A percentile compares a stretch with the other conserved stretches of the same genome.
These are phyloP conservation scores for Pythium periplocum DNA, from an alignment of 352 stramenopile species.

Conservation along the genomic window DNA sequence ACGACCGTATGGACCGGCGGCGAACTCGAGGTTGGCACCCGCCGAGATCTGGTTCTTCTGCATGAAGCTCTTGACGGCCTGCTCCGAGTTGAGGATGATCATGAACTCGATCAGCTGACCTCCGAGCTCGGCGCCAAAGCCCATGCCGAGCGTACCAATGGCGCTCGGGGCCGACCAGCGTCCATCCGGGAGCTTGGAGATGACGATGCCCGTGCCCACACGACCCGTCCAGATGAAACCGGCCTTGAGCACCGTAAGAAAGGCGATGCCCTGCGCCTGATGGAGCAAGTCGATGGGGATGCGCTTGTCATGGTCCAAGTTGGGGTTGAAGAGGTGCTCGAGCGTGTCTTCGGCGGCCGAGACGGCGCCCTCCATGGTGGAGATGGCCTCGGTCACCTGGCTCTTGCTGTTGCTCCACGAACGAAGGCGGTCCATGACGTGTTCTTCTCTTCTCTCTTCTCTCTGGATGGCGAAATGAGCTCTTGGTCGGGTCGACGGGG, in stretches of 20 bases:
- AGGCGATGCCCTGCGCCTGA: slow-evolving; percentile 86
- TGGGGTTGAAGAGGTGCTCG: slow-evolving; percentile 88
- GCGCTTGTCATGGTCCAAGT: slow-evolving; percentile 78
- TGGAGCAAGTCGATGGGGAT: slow-evolving; percentile 90
- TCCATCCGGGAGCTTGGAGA: slow-evolving; percentile 91
- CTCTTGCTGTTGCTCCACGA: slow-evolving; percentile 16
- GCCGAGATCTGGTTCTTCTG: slow-evolving; percentile 80
- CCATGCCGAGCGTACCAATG: slow-evolving; percentile 91
- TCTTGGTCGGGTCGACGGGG: no score
- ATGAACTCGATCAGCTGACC: slow-evolving; percentile 85
- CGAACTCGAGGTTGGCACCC: slow-evolving; percentile 79
- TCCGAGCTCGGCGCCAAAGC: slow-evolving; percentile 72
- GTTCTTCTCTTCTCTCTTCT: no score
- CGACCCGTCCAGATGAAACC: slow-evolving; percentile 85
- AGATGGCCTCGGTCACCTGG: slow-evolving; percentile 70
- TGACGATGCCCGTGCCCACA: slow-evolving; percentile 89
- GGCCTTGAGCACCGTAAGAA: slow-evolving; percentile 90
- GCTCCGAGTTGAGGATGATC: slow-evolving; percentile 93
- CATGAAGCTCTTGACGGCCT: slow-evolving; percentile 89
- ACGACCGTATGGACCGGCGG: slow-evolving; percentile 72
- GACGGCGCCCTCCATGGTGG: slow-evolving; percentile 89
- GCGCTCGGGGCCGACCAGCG: slow-evolving; percentile 94
- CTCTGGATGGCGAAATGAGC: no score
- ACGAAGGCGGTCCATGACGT: slow-evolving; percentile 14
- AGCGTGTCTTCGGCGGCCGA: slow-evolving; percentile 86